Evolutionary conservation across 2,329 filamentous ascomycete species (phyloP).

Genomic region (Xylariaceae sp.): DNA sequence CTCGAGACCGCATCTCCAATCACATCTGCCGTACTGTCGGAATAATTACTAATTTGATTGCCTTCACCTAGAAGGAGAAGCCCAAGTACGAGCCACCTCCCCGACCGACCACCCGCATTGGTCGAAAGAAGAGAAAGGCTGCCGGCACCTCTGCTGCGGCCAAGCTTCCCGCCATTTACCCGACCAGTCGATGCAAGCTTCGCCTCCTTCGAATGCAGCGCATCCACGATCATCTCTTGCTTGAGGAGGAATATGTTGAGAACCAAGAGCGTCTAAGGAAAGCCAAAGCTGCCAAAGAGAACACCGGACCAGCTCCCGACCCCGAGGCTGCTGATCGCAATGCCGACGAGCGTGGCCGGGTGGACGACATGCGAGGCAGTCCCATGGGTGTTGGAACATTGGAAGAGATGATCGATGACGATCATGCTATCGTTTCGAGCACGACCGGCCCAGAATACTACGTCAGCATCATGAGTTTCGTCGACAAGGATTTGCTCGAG

Average conservation of each 20-base stretch:
- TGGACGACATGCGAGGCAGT: slow-evolving; percentile 97
- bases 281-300: slow-evolving; percentile 76
- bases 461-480: slow-evolving; percentile 99
- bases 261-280: slow-evolving; percentile 96
- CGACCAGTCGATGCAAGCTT: slow-evolving; percentile 95
- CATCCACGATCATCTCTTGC: slow-evolving; percentile 92
- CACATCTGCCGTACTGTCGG: not conserved
- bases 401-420: slow-evolving; percentile 98
- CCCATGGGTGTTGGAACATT: slow-evolving; percentile 98
- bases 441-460: slow-evolving; percentile 98
- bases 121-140: slow-evolving; percentile 96
- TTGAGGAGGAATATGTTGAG: slow-evolving; percentile 98
- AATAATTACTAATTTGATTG: not conserved
- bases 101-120: slow-evolving; percentile 92
- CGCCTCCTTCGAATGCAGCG: slow-evolving; percentile 96
- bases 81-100: slow-evolving; percentile 99
- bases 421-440: slow-evolving; percentile 97
- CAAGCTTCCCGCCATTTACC: slow-evolving; percentile 91
- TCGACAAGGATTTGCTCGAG: slow-evolving; percentile 96
- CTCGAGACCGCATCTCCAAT: not conserved
- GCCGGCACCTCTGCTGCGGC: slow-evolving; percentile 90
- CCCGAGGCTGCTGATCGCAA: slow-evolving; percentile 77
- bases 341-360: slow-evolving; percentile 88
- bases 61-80: slow-evolving; percentile 79
- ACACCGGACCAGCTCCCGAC: slow-evolving; percentile 60